Base-by-base conservation (phyloP, 2,329 filamentous ascomycete genomes). In the Penicillium crustosum region DNA sequence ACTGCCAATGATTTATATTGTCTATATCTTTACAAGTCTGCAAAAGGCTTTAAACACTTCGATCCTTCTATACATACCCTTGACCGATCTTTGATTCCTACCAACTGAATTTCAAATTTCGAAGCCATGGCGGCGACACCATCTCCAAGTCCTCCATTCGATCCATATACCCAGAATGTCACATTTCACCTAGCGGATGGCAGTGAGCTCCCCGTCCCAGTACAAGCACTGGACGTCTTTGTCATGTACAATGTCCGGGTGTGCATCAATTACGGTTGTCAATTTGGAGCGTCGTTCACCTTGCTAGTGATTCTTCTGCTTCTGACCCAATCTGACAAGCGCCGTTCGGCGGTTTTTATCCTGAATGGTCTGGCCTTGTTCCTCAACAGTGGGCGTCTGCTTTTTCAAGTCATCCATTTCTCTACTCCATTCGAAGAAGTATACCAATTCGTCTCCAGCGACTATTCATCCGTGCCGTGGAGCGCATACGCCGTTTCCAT, bases 271-370 rank as follows among this genome's bases (percentile, higher is more conserved):
- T 90, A 88, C 70, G 87, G 84, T 52, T 76, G 82, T 19, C 89
- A 93, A 71, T 80, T 92, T 51, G 90, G 90, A 31, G 85, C 88
- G 25, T 85, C 83, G 47, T 62, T 87, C 57, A 75, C 88, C 59
- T 83, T 91, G 67, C 77, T 93, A 19, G 64, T 88, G 43, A 79
- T 89, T 31, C 77, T 93, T 3, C 75, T 91, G 12, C 75, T 88
- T 57, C 81, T 93, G 72, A 92, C 89, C 0, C 84, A 84, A 21
- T 71, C 78, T 0, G 79, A 84, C 63, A 91, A 90, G 71, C 83
- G 89, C 59, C 77, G 77, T 52, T 87, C 87, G 2, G 69, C 79
- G 0, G 82, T 90, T 21, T 89, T 89, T 70, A 68, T 87, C 61
- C 78, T 92, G 66, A 91, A 93, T 69, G 64, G 83, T 21, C 58